A percentile compares a stretch with the other conserved stretches of the same genome.
phyloP scores from a whole-genome alignment of 768 basidiomycete species.

The Pleurotus platypus region DNA sequence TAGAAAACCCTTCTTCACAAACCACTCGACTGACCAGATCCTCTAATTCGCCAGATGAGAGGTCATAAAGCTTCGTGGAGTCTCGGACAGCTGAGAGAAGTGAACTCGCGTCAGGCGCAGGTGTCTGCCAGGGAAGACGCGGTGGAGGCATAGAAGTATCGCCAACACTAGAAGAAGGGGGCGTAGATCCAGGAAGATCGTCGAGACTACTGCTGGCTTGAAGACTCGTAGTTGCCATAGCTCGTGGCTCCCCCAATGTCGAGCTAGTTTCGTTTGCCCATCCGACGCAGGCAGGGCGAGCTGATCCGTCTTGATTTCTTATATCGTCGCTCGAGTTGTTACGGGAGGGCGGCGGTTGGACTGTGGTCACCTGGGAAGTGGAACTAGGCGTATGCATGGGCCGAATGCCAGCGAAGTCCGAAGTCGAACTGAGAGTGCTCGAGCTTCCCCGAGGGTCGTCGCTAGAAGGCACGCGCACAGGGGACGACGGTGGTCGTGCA shows the following conservation, averaged over 20 bases:
- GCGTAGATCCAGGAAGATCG: neutral
- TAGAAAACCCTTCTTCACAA: conserved; percentile 3
- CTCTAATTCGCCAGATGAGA: neutral
- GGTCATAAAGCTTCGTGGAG: neutral
- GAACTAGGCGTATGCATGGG: no score
- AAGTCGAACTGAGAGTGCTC: no score
- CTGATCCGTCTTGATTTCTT: no score
- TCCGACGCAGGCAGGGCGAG: no score
- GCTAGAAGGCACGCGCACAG: no score
- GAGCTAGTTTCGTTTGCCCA: no score
- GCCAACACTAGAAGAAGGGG: neutral
- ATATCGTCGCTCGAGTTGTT: no score
- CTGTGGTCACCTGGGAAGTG: no score
- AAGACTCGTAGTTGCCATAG: neutral
- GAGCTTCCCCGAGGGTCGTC: no score
- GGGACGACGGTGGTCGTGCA: no score
- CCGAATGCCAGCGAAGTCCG: no score
- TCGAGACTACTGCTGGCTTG: neutral
- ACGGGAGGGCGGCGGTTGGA: no score
- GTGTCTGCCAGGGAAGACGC: neutral
- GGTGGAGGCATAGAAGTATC: conserved; percentile 2
- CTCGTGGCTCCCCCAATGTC: neutral
- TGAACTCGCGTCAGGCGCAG: neutral
- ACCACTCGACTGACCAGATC: conserved; percentile 5
- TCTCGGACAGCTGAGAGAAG: neutral